phyloP scores from a whole-genome alignment of 1,139 yeast genomes.

The Pichia norvegensis region DNA sequence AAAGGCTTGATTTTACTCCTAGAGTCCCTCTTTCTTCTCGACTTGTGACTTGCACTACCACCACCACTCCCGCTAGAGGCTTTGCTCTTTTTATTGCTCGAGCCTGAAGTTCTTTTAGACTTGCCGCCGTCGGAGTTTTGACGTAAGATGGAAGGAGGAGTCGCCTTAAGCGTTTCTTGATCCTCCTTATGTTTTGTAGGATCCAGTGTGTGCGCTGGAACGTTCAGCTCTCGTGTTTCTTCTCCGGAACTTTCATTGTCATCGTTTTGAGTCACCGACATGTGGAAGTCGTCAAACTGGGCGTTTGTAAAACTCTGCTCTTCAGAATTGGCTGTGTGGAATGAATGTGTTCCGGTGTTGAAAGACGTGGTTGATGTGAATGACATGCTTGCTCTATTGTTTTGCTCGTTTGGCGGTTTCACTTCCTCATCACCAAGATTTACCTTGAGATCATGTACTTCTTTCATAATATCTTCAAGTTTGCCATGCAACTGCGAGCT shows the following conservation, averaged over 20 bases:
- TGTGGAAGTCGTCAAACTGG: not conserved
- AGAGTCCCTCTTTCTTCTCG: slow-evolving; percentile 13
- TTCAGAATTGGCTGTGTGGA: slow-evolving; percentile 23
- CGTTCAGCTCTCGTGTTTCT: not conserved
- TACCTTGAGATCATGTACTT: slow-evolving; percentile 22
- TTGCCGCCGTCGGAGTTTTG: not conserved
- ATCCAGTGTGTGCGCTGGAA: not conserved
- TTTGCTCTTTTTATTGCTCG: slow-evolving; percentile 2
- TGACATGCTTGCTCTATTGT: not conserved
- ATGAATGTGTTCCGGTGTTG: slow-evolving; percentile 21
- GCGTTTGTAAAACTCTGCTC: not conserved
- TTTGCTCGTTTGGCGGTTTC: not conserved
- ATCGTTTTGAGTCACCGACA: not conserved
- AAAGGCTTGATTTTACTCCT: slow-evolving; percentile 34
- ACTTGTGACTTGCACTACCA: slow-evolving; percentile 2
- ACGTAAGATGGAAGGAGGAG: not conserved
- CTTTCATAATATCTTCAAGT: slow-evolving; percentile 27
- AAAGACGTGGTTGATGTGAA: slow-evolving; percentile 1
- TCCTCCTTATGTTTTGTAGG: not conserved
- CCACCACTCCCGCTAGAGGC: slow-evolving; percentile 1
- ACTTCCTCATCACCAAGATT: slow-evolving; percentile 15
- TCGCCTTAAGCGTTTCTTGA: not conserved
- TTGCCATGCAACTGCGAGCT: slow-evolving; percentile 15
- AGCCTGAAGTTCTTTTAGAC: not conserved
- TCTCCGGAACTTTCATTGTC: slow-evolving; percentile 12